phyloP scores from a whole-genome alignment of 108 stramenopile genomes.

The Nannochloropsis oceanica region DNA sequence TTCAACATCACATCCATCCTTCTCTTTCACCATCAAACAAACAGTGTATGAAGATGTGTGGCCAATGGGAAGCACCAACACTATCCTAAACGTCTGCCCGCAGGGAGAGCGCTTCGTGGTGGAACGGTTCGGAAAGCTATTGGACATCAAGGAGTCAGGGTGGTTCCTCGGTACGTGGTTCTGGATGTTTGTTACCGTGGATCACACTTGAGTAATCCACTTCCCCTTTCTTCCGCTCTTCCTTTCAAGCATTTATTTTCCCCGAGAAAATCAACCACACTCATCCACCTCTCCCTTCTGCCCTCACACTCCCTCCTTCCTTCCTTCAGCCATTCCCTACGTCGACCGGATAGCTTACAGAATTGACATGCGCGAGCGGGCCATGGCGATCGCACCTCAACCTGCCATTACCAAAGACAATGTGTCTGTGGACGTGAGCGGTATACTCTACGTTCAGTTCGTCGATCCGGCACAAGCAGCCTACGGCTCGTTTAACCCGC shows the following conservation, averaged over 20 bases:
- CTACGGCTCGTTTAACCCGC: slow-evolving; percentile 86
- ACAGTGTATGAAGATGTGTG: slow-evolving; percentile 4
- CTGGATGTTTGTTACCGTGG: not conserved
- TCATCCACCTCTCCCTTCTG: not conserved
- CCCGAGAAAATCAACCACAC: not conserved
- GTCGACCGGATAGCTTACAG: slow-evolving; percentile 80
- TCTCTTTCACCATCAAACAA: not conserved
- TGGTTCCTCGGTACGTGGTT: slow-evolving; percentile 48
- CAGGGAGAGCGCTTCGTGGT: slow-evolving; percentile 65
- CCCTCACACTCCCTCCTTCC: not conserved
- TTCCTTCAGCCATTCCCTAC: slow-evolving; percentile 58
- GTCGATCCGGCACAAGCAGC: slow-evolving; percentile 37
- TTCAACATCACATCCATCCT: no score
- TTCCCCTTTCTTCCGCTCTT: not conserved
- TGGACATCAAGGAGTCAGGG: slow-evolving; percentile 66
- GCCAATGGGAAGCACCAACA: slow-evolving; percentile 17
- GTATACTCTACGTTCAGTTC: slow-evolving; percentile 47
- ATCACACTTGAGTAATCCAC: no score
- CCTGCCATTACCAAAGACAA: slow-evolving; percentile 91
- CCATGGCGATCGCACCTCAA: slow-evolving; percentile 78
- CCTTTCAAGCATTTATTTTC: not conserved
- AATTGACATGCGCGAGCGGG: slow-evolving; percentile 83
- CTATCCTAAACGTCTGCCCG: slow-evolving; percentile 24
- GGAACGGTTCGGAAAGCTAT: slow-evolving; percentile 78
- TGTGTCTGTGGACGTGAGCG: slow-evolving; percentile 76